These are phyloP conservation scores for Proliferodiscus dingleyae DNA, from an alignment of 2,329 filamentous ascomycete species.

Conservation along the genomic window DNA sequence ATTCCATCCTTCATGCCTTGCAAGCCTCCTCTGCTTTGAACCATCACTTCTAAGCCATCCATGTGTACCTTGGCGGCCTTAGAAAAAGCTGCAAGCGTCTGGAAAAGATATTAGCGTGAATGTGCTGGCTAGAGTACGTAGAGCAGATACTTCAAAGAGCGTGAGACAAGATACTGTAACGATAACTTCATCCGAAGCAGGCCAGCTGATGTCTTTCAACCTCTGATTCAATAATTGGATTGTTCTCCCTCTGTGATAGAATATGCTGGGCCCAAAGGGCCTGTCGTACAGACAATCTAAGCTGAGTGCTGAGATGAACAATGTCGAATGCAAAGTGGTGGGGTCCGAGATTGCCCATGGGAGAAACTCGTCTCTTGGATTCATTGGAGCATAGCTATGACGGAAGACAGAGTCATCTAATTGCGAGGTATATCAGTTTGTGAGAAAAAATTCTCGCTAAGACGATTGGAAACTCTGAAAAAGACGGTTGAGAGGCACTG, in stretches of 20 bases:
- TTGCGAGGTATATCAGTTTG: not conserved
- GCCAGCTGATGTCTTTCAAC: too few species aligned
- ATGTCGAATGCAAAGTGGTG: conserved; percentile 8
- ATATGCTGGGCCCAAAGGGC: conserved; percentile 3
- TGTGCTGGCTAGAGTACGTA: not conserved
- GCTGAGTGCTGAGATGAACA: conserved; percentile 12
- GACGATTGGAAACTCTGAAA: too few species aligned
- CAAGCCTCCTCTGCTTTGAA: conserved; percentile 6
- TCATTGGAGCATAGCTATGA: conserved; percentile 1
- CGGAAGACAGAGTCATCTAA: conserved; percentile 2
- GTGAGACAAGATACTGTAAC: conserved; percentile 4
- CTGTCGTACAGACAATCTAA: not conserved
- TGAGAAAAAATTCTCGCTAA: too few species aligned
- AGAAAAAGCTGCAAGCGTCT: not conserved
- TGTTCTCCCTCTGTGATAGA: conserved; percentile 6
- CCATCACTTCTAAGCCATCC: conserved; percentile 10
- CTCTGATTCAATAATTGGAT: conserved; percentile 8
- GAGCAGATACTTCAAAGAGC: conserved; percentile 10
- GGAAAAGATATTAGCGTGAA: too few species aligned
- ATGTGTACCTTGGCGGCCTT: conserved; percentile 3
- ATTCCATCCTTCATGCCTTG: not conserved
- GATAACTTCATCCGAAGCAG: conserved; percentile 1
- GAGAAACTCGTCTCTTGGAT: conserved; percentile 10
- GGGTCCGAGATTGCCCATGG: conserved; percentile 8
- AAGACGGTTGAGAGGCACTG: too few species aligned